Evolutionary conservation across 495 filamentous ascomycete genomes (phyloP).

Genomic region (Aspergillus funiculosus): DNA sequence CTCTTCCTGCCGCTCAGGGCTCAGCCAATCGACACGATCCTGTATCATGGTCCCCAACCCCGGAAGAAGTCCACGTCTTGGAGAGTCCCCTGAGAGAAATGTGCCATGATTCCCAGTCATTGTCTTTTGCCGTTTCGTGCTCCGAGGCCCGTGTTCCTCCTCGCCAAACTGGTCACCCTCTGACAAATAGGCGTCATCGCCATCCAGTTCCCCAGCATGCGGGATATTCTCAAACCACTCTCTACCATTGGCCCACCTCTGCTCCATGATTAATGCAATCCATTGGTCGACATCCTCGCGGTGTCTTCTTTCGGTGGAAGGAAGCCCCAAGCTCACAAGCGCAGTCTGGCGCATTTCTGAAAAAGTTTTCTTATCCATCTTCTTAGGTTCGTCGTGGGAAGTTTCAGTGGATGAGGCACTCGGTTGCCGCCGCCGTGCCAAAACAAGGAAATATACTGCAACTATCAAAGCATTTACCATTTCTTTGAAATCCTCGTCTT

Average conservation of each 20-base stretch:
- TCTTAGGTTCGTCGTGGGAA: conserved; percentile 25
- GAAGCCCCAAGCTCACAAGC: conserved; percentile 34
- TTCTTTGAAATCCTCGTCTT: conserved; percentile 40
- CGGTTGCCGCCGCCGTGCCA: conserved; percentile 38
- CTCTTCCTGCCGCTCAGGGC: conserved; percentile 58
- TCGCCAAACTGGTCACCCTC: conserved; percentile 35
- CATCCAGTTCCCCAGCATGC: conserved; percentile 34
- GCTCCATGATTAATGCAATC: conserved; percentile 49
- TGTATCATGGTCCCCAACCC: conserved; percentile 79
- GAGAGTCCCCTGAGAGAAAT: conserved; percentile 6
- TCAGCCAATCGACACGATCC: conserved; percentile 73
- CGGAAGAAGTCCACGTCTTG: conserved; percentile 43
- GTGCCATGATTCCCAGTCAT: conserved; percentile 9
- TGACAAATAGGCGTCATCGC: conserved; percentile 31
- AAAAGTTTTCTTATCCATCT: conserved; percentile 45
- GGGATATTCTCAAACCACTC: conserved; percentile 63
- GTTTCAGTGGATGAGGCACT: conserved; percentile 17
- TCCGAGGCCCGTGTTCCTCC: conserved; percentile 26
- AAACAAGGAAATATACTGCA: conserved; percentile 60
- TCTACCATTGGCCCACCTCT: conserved; percentile 55
- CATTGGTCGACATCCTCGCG: conserved; percentile 55
- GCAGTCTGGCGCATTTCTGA: conserved; percentile 46
- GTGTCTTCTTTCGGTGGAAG: conserved; percentile 31
- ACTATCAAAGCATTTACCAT: conserved; percentile 47
- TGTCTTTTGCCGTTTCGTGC: conserved; percentile 16